Percentiles rank a stretch among this genome's conserved stretches.
These are phyloP conservation scores for Arthrinium phaeospermum DNA, from an alignment of 2,329 filamentous ascomycete species.

Conservation along the genomic window DNA sequence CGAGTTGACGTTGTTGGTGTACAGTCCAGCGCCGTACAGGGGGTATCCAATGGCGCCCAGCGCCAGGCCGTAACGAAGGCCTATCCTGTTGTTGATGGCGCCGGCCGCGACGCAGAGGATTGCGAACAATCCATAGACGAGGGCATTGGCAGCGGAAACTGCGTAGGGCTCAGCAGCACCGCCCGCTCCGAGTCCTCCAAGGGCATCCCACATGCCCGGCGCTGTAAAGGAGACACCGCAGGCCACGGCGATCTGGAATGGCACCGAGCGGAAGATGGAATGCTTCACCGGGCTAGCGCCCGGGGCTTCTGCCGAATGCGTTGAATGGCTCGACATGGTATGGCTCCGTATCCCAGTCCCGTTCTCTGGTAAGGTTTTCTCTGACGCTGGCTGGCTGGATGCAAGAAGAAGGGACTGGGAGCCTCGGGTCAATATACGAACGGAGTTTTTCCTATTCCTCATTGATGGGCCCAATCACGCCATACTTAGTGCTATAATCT, in stretches of 20 bases:
- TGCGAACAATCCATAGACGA: slow-evolving; percentile 52
- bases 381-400: slow-evolving; percentile 9
- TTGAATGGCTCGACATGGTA: slow-evolving; percentile 10
- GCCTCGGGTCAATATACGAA: slow-evolving; percentile 17
- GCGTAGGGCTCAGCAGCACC: slow-evolving; percentile 47
- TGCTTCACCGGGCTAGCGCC: slow-evolving; percentile 28
- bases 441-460: slow-evolving; percentile 20
- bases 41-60: slow-evolving; percentile 63
- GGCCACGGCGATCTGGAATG: slow-evolving; percentile 48
- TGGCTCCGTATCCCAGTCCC: slow-evolving; percentile 12
- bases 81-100: slow-evolving; percentile 44
- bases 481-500: slow-evolving; percentile 16
- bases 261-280: slow-evolving; percentile 37
- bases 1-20: slow-evolving; percentile 68
- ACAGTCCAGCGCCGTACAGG: slow-evolving; percentile 68
- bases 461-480: slow-evolving; percentile 21
- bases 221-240: slow-evolving; percentile 47
- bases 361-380: neutral
- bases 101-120: slow-evolving; percentile 48
- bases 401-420: slow-evolving; percentile 9
- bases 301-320: slow-evolving; percentile 6
- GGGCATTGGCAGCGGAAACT: slow-evolving; percentile 51
- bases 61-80: slow-evolving; percentile 45
- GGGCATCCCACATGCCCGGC: slow-evolving; percentile 49
- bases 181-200: slow-evolving; percentile 49